These are phyloP conservation scores for Capronia americana DNA, from an alignment of 2,329 filamentous ascomycete genomes.

Conservation along the genomic window DNA sequence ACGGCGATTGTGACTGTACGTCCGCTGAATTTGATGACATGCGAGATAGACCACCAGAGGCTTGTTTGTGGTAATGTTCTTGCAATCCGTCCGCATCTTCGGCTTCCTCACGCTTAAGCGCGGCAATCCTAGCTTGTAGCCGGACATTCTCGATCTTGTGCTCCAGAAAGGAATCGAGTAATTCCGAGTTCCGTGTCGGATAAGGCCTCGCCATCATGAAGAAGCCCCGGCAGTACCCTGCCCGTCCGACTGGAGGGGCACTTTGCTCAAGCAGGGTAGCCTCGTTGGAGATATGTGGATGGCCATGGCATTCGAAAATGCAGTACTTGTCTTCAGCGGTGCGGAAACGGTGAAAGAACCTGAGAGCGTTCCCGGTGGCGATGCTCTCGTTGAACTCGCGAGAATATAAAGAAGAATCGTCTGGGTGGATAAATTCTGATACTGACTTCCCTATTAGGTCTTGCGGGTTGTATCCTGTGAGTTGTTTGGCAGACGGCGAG, in stretches of 20 bases:
- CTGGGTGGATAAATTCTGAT: constrained; percentile 81
- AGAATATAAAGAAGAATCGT: constrained; percentile 82
- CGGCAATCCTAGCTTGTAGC: constrained; percentile 79
- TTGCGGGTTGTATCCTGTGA: constrained; percentile 76
- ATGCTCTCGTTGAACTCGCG: constrained; percentile 90
- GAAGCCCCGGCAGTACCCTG: constrained; percentile 81
- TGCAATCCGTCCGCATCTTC: constrained; percentile 74
- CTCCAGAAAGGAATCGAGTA: constrained; percentile 91
- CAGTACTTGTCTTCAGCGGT: constrained; percentile 75
- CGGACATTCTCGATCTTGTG: constrained; percentile 97
- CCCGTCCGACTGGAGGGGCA: constrained; percentile 67
- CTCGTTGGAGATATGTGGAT: constrained; percentile 81
- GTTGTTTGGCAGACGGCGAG: constrained; percentile 75
- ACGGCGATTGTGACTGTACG: constrained; percentile 30
- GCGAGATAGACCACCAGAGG: constrained; percentile 32
- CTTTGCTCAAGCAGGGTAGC: constrained; percentile 49
- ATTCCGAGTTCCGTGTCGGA: constrained; percentile 81
- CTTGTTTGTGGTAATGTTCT: constrained; percentile 43
- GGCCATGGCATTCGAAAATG: constrained; percentile 91
- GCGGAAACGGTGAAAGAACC: constrained; percentile 84
- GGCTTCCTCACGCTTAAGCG: constrained; percentile 82
- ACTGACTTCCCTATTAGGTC: constrained; percentile 78
- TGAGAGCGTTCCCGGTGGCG: constrained; percentile 76
- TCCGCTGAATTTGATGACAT: constrained; percentile 35
- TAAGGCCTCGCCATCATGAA: constrained; percentile 94